phyloP scores from a whole-genome alignment of 768 basidiomycete genomes.

The Rickenella mellea region DNA sequence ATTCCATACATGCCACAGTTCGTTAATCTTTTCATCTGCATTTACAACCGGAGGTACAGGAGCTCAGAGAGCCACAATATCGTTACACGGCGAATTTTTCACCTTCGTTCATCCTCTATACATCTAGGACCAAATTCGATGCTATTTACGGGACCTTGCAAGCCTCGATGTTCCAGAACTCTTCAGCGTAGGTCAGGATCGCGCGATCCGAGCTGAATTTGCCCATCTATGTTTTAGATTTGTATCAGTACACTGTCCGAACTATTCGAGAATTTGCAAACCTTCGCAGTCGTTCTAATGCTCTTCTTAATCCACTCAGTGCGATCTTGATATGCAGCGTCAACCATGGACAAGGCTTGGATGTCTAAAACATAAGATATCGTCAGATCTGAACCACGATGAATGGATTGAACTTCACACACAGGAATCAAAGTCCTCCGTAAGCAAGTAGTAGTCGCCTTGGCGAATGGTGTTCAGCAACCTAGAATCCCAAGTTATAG shows the following conservation, averaged over 20 bases:
- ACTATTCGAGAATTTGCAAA: constrained; percentile 12
- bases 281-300: constrained; percentile 74
- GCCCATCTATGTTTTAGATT: constrained; percentile 72
- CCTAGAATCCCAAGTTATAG: constrained; percentile 20
- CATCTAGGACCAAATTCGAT: no score
- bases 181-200: constrained; percentile 87
- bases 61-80: no score
- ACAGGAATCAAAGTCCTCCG: constrained; percentile 95
- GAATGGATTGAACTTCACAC: constrained; percentile 22
- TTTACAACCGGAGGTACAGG: no score
- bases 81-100: no score
- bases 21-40: no score
- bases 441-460: constrained; percentile 70
- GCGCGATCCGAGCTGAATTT: constrained; percentile 95
- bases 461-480: constrained; percentile 69
- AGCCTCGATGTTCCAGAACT: constrained; percentile 68
- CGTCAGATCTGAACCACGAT: neutral
- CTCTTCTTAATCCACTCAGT: constrained; percentile 90
- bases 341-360: constrained; percentile 76
- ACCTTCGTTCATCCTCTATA: no score
- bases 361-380: constrained; percentile 42
- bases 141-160: constrained; percentile 1
- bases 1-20: no score
- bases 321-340: constrained; percentile 77
- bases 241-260: constrained; percentile 13